phyloP scores from a whole-genome alignment of 164 flowering plant species.

The Aristolochia californica region DNA sequence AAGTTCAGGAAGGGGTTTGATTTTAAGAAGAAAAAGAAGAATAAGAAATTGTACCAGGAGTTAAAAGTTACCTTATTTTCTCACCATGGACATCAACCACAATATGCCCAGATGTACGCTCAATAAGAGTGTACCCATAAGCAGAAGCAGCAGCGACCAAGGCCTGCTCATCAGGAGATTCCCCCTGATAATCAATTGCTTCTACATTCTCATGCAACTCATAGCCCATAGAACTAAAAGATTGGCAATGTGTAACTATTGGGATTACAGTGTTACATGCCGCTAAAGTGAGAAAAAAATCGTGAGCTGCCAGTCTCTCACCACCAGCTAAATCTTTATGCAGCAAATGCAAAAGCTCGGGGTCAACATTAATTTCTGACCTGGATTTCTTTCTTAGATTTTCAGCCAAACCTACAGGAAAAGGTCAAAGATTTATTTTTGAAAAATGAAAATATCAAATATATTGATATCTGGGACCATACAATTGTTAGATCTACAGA shows the following conservation, averaged over 20 bases:
- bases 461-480: too few relatives aligned
- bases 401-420: constrained; percentile 8
- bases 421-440: neutral
- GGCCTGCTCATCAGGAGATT: constrained; percentile 97
- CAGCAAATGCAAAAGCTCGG: constrained; percentile 49
- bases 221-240: constrained; percentile 14
- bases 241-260: constrained; percentile 19
- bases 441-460: too few relatives aligned
- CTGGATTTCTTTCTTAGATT: constrained; percentile 45
- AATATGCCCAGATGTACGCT: constrained; percentile 95
- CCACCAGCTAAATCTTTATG: constrained; percentile 35
- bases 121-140: constrained; percentile 88
- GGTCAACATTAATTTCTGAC: constrained; percentile 44
- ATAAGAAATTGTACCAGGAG: constrained; percentile 4
- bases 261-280: constrained; percentile 94
- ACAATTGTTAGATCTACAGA: too few relatives aligned
- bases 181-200: constrained; percentile 78
- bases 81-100: constrained; percentile 75
- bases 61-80: constrained; percentile 48
- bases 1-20: neutral
- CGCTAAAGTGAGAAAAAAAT: constrained; percentile 82
- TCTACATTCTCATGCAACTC: constrained; percentile 21
- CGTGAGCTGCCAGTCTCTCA: constrained; percentile 68
- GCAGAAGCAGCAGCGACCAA: constrained; percentile 87
- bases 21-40: neutral